These are phyloP conservation scores for Monilinia fructicola DNA, from an alignment of 2,329 filamentous ascomycete genomes.

Conservation along the genomic window DNA sequence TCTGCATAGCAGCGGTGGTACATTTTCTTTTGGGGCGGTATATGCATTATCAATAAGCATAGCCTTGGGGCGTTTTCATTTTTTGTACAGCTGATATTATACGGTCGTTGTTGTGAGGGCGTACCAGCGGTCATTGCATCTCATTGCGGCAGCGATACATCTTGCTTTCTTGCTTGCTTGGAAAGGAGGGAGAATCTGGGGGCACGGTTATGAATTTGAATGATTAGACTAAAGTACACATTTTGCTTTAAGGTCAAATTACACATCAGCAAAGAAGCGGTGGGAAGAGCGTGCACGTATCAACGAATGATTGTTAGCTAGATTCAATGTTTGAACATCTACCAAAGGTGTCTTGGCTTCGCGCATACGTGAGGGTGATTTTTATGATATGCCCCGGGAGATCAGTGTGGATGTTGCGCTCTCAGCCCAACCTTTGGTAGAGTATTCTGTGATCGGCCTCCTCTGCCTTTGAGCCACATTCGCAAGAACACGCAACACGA, in stretches of 20 bases:
- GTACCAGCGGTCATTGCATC: not conserved
- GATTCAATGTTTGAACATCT: not conserved
- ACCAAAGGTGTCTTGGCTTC: not conserved
- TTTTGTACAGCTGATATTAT: not conserved
- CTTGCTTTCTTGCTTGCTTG: not conserved
- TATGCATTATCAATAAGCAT: conserved; percentile 5
- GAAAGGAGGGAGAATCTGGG: too few relatives aligned
- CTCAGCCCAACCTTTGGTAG: not conserved
- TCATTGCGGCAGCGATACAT: not conserved
- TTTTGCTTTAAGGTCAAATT: not conserved
- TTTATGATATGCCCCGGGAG: not conserved
- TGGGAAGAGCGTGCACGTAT: not conserved
- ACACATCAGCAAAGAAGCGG: not conserved
- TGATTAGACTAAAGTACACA: not conserved
- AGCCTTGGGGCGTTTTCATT: not conserved
- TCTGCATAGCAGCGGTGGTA: conserved; percentile 16
- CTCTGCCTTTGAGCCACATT: too few relatives aligned
- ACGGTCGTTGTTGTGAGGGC: not conserved
- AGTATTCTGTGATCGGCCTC: too few relatives aligned
- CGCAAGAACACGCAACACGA: too few relatives aligned
- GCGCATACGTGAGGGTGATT: not conserved
- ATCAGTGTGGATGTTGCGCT: not conserved
- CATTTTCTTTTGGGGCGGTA: conserved; percentile 1
- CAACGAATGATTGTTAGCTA: not conserved
- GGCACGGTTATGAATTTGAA: not conserved